Base-by-base conservation (phyloP, 2,329 filamentous ascomycete genomes). In the Esteya vermicola region DNA sequence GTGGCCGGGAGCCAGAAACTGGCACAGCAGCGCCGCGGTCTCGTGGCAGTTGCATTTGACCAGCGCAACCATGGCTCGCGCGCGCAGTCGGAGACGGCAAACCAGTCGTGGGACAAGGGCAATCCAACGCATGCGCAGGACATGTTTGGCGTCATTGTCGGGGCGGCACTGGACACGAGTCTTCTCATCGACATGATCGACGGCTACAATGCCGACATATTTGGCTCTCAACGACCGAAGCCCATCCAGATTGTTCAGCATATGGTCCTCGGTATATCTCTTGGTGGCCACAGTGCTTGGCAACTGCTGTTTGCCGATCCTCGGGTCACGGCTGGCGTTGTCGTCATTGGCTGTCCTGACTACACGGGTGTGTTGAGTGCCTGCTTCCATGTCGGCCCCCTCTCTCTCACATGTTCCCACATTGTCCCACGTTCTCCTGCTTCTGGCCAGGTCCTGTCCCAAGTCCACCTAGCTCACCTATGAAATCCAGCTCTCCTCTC, bases 231-330 rank as follows among this genome's bases (percentile, higher is more conserved):
- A 7, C 22, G 3, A 4, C 28, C 20, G 12, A 9, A 18, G 9
- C 27, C 27, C n/a, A 13, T 22, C 37, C 33, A 39, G 16, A 26
- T 48, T 16, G 46, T 38, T 13, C 44, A 47, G 39, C 78, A 95
- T 56, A 58, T 93, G 10, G 81, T 81, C 10, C 65, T 93, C 30
- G 91, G 91, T 0, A 75, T 93, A 43, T 89, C 82, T 20, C 63
- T 96, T 1, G 91, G 91, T 6, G 91, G 85, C 0, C 91, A 96
- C 57, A 76, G 81, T 12, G 78, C 81, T 2, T 96, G 89, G 86
- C 81, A 93, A 54, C 70, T 77, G 22, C 60, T 94, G 43, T 72
- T 95, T 34, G 71, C 75, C 28, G 88, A 96, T 44, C 74, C 78
- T 16, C 72, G 86, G 47, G 72, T 96, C 41, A 78, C 70, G n/a